Evolutionary conservation across 345 rosid species (phyloP), one percentile per base, ranked within the genome.

Genomic region (Cochlearia excelsa): DNA sequence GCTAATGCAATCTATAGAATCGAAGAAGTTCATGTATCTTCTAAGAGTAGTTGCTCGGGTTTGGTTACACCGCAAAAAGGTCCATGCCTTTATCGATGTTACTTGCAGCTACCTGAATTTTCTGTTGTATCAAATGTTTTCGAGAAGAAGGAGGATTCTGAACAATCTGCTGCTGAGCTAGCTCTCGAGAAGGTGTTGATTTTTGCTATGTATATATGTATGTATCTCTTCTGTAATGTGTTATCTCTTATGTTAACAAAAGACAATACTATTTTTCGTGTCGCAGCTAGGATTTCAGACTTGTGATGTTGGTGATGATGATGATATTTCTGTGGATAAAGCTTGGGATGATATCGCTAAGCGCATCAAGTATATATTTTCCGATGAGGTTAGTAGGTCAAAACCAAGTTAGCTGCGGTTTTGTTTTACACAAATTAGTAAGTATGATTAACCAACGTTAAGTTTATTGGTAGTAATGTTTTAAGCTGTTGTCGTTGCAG

Each of bases 121-220:
- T 65, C 75, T 57, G 81, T 92, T 52, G 75, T 80, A 23, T 84
- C 97, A 0, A 84, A 57, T 23, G 73, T 70, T 4, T 88, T 71
- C 46, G 81, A 66, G 71, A 92, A 78, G 77, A 92, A 92, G 78
- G 88, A 92, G 73, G 97, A 92, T 16, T 87, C 98, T 0, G 97
- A 92, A 76, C 98, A 84, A 60, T 80, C 81, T 76, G 97, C 97
- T 68, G 97, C 97, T 46, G 81, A 92, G 78, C 66, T 80, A 72
- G 98, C 95, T 46, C 54, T 92, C n/a, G 75, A 81, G 35, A 83
- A 75, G 88, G 98, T 86, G 35, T 33, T 33, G 23, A 16, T 16
- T 16, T 16, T 67, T 35, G 66, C 5, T 23, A 54, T 34, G 9
- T 53, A 4, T 8, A 4, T 63, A 47, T 63, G 3, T 54, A 23